Evolutionary conservation across 176 grass and related monocot genomes (phyloP).

Genomic region (Bonia amplexicaulis): DNA sequence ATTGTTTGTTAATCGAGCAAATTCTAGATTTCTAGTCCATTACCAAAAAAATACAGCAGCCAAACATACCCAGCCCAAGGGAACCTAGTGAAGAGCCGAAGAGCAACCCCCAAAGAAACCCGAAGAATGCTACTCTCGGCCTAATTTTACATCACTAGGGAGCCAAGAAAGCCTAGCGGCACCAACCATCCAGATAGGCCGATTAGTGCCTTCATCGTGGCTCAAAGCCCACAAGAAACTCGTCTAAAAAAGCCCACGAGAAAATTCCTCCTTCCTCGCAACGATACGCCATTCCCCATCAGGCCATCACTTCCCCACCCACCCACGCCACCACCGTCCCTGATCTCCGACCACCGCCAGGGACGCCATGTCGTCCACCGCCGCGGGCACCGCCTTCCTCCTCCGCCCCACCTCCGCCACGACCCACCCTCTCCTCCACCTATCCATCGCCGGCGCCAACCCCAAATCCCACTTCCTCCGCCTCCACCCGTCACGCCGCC

Average conservation of each 20-base stretch:
- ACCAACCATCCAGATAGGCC: neutral
- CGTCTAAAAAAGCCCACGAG: neutral
- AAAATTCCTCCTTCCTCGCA: neutral
- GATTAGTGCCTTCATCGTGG: neutral
- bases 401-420: constrained; percentile 26
- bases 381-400: constrained; percentile 6
- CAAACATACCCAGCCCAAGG: neutral
- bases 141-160: neutral
- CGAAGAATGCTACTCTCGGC: neutral
- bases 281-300: neutral
- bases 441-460: neutral
- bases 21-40: neutral
- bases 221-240: neutral
- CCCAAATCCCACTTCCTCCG: constrained; percentile 21
- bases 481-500: constrained; percentile 14
- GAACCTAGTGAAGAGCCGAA: neutral
- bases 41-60: too few species aligned
- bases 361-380: constrained; percentile 19
- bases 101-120: too few species aligned
- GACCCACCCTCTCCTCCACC: neutral
- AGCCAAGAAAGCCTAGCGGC: neutral
- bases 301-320: constrained; percentile 9
- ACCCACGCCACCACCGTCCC: neutral
- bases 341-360: constrained; percentile 34
- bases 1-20: neutral